Evolutionary conservation across 306 rosid species (phyloP).

Genomic region (Echinosophora koreensis): DNA sequence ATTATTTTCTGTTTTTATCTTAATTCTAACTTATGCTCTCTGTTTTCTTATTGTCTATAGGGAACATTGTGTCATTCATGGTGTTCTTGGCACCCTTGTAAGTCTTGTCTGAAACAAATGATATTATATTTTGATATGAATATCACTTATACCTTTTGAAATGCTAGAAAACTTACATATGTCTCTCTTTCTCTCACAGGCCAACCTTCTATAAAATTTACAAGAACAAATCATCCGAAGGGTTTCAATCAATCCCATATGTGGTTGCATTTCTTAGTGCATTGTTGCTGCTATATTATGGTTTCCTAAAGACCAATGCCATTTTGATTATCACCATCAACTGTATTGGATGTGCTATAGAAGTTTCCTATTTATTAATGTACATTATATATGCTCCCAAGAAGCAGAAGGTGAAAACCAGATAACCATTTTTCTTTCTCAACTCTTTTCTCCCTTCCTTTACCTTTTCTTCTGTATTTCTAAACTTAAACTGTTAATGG

Average conservation of each 20-base stretch:
- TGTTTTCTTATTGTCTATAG: slow-evolving; percentile 42
- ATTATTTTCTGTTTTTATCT: neutral
- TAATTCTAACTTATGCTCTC: slow-evolving; percentile 23
- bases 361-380: slow-evolving; percentile 54
- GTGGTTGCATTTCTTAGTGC: slow-evolving; percentile 77
- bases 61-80: slow-evolving; percentile 75
- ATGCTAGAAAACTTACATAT: neutral
- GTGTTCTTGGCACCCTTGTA: slow-evolving; percentile 82
- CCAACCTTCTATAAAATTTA: slow-evolving; percentile 74
- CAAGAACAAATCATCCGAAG: slow-evolving; percentile 69
- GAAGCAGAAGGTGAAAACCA: slow-evolving; percentile 58
- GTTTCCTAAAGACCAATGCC: slow-evolving; percentile 65
- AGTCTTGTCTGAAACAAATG: slow-evolving; percentile 39
- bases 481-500: neutral
- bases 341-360: slow-evolving; percentile 61
- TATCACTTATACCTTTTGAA: neutral
- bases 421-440: neutral
- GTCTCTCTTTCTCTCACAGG: slow-evolving; percentile 36
- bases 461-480: neutral
- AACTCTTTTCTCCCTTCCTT: neutral
- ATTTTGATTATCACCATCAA: slow-evolving; percentile 66
- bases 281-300: slow-evolving; percentile 65
- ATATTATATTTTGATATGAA: neutral
- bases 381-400: slow-evolving; percentile 63
- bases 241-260: slow-evolving; percentile 75